phyloP scores from a whole-genome alignment of 495 filamentous ascomycete species.

The Xylaria cubensis region DNA sequence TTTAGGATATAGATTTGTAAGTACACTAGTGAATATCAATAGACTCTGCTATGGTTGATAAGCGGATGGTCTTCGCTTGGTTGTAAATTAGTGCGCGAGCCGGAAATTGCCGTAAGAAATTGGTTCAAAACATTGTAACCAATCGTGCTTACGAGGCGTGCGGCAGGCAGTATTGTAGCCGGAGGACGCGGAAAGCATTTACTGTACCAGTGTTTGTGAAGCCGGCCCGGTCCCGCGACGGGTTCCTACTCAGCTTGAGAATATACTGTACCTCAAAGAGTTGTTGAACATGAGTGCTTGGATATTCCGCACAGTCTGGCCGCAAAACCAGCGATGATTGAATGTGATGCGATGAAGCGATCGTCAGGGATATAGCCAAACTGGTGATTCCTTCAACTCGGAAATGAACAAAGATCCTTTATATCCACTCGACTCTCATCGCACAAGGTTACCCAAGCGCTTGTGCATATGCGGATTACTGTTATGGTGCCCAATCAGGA shows the following conservation, averaged over 20 bases:
- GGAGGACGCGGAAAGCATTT: neutral
- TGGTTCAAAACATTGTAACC: neutral
- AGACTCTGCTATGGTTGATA: neutral
- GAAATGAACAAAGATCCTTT: slow-evolving; percentile 21
- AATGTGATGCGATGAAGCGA: neutral
- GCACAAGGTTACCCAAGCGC: neutral
- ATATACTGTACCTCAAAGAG: neutral
- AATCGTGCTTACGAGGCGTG: neutral
- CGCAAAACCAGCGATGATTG: neutral
- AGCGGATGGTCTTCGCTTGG: neutral
- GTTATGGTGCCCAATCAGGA: slow-evolving; percentile 12
- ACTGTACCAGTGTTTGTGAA: neutral
- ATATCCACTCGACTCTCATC: slow-evolving; percentile 8
- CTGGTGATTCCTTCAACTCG: neutral
- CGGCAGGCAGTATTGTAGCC: neutral
- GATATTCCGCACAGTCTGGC: too few species aligned
- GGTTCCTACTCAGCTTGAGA: neutral
- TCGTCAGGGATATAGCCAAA: slow-evolving; percentile 8
- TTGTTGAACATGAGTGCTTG: too few species aligned
- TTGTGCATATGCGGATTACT: slow-evolving; percentile 16
- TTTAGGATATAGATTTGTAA: neutral
- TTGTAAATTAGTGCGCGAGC: neutral
- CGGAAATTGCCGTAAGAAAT: slow-evolving; percentile 9
- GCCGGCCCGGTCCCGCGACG: neutral
- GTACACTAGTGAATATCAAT: neutral